Conservation (phyloP, 225 moss, liverwort and hornwort species). For the Asterella californica region DNA sequence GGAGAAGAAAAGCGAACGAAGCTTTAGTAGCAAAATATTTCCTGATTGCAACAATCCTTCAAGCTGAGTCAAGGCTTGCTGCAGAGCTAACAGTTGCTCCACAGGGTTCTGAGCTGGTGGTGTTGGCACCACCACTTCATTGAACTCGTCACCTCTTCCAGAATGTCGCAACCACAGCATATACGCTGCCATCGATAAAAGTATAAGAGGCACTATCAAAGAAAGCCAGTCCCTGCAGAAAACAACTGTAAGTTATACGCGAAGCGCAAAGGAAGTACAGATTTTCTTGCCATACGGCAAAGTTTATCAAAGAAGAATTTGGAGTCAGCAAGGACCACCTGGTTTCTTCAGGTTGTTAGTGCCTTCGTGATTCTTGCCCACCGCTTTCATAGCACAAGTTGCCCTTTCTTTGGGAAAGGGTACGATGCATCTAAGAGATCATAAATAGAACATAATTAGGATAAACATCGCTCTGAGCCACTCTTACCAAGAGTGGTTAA, state of each 20-base stretch:
- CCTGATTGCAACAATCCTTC: conserved; percentile 74
- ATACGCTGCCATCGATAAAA: conserved; percentile 58
- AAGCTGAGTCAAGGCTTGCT: conserved; percentile 72
- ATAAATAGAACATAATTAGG: background rate
- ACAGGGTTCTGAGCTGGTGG: conserved; percentile 83
- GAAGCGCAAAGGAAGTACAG: background rate
- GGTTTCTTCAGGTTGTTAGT: background rate
- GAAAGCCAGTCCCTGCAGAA: conserved; percentile 70
- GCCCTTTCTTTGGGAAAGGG: background rate
- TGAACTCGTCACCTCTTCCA: conserved; percentile 46
- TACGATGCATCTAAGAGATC: background rate
- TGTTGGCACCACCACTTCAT: conserved; percentile 61
- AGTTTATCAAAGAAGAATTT: background rate
- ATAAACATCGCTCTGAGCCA: background rate
- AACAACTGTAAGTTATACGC: background rate
- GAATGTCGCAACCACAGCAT: conserved; percentile 56
- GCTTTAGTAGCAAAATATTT: conserved; percentile 79
- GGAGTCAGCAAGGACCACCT: background rate
- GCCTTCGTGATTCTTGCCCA: background rate
- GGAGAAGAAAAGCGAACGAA: conserved; percentile 68
- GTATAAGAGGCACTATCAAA: conserved; percentile 55
- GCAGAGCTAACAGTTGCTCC: conserved; percentile 81
- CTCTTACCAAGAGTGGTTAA: too few species aligned
- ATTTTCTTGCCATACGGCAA: background rate
- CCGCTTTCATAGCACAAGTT: background rate